These are phyloP conservation scores for Blastobotrys americana DNA, from an alignment of 805 yeast species.

Conservation along the genomic window DNA sequence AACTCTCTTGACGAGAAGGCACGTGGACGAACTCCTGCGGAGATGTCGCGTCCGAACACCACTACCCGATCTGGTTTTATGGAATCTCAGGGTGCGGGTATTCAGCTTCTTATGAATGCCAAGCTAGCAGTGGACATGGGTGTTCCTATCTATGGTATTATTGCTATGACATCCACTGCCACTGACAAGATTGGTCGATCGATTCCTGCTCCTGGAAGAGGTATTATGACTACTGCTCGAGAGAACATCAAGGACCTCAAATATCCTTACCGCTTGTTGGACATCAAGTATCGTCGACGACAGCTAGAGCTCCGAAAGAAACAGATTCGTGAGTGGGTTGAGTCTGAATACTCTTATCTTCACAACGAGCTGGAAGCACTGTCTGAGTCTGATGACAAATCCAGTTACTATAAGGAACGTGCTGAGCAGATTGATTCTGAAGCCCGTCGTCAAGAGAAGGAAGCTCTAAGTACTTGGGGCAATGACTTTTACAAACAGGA, in stretches of 20 bases:
- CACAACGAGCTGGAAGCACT: constrained; percentile 60
- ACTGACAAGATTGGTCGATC: constrained; percentile 98
- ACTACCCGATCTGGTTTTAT: constrained; percentile 95
- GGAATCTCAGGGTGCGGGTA: constrained; percentile 99
- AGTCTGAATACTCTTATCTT: constrained; percentile 63
- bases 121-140: constrained; percentile 95
- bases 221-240: constrained; percentile 96
- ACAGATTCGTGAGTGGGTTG: constrained; percentile 82
- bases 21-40: constrained; percentile 95
- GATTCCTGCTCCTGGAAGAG: constrained; percentile 99
- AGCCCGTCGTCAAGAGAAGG: constrained; percentile 73
- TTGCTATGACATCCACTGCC: constrained; percentile 94
- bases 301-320: constrained; percentile 72
- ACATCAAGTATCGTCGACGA: constrained; percentile 87
- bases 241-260: constrained; percentile 79
- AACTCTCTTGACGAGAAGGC: constrained; percentile 80
- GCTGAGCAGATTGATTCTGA: constrained; percentile 81
- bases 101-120: constrained; percentile 93
- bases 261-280: constrained; percentile 72
- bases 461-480: constrained; percentile 92
- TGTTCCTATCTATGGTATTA: constrained; percentile 94
- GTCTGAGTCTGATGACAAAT: constrained; percentile 34
- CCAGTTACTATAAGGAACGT: constrained; percentile 67
- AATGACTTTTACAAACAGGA: constrained; percentile 86
- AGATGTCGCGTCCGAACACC: constrained; percentile 98